Evolutionary conservation across 2,329 filamentous ascomycete species (phyloP), one percentile per base, ranked within the genome.

Genomic region (Claviceps pazoutovae): DNA sequence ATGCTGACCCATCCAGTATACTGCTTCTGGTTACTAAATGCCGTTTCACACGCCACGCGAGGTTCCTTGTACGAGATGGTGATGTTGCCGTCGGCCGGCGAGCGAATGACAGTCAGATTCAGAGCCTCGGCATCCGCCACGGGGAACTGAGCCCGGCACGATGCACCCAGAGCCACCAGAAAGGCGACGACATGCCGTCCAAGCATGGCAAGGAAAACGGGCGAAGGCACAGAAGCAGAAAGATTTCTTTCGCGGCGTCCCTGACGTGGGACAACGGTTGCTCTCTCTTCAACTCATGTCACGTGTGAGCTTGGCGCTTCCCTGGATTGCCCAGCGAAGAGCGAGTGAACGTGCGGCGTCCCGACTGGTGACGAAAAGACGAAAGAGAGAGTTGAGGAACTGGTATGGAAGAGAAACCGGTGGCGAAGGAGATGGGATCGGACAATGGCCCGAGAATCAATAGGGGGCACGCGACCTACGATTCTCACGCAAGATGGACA

Each of bases 1-100:
- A 86, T 66, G 50, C 68, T 74, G 52, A 87, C 78, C 75, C 84
- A 86, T 60, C 84, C 84, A 4, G 81, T 79, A 61, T 82, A 85
- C 63, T 87, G 84, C 63, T 81, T 75, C 64, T 88, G 84, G 1
- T 70, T 71, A 45, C 72, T 62, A 59, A 84, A 85, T 7, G 76
- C 78, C 1, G 84, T 86, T 46, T 71, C 75, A 64, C 84, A 88
- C 13, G 76, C 81, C 46, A 77, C 79, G 7, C 70, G 64, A 4
- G 77, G 73, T 38, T 73, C 68, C 60, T 83, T 86, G 71, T 84
- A 88, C 51, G 78, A 76, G 61, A 88, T 78, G 53, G 77, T 82
- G 61, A 88, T 78, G 57, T 76, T 75, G 30, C 70, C 68, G 62
- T 86, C 73, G 57, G 84, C 69, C 2, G 82, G 79, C 17, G 83